Conservation (phyloP, 495 filamentous ascomycete genomes). For the Bacidia rubella region DNA sequence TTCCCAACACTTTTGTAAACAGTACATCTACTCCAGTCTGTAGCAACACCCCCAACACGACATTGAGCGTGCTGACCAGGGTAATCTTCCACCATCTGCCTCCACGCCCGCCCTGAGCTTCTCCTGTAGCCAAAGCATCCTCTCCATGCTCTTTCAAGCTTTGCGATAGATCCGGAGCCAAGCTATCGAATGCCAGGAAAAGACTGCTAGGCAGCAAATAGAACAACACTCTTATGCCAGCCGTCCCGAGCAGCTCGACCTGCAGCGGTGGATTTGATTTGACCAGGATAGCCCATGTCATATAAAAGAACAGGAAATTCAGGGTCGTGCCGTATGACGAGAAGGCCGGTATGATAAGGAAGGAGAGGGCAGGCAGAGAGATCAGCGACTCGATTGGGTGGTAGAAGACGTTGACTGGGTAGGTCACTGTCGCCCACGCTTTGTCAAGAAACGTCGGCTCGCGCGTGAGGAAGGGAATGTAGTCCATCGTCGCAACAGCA, state of each 20-base stretch:
- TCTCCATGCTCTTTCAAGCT: constrained; percentile 57
- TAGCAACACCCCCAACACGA: constrained; percentile 39
- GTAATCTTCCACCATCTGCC: constrained; percentile 40
- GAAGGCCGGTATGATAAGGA: constrained; percentile 43
- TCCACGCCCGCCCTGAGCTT: constrained; percentile 29
- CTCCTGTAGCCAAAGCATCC: constrained; percentile 45
- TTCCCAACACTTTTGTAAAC: constrained; percentile 34
- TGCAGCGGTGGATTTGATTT: constrained; percentile 60
- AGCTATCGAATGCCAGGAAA: constrained; percentile 60
- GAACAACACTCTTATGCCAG: constrained; percentile 54
- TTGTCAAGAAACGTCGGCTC: constrained; percentile 18
- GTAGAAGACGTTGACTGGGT: constrained; percentile 16
- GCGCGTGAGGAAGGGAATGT: constrained; percentile 4
- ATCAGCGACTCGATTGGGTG: constrained; percentile 46
- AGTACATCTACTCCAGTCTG: constrained; percentile 47
- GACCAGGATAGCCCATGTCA: constrained; percentile 76
- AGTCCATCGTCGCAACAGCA: not conserved
- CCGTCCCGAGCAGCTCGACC: constrained; percentile 59
- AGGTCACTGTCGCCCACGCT: constrained; percentile 10
- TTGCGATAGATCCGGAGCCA: constrained; percentile 51
- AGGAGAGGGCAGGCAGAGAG: constrained; percentile 55
- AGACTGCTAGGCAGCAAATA: constrained; percentile 60
- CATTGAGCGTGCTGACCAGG: constrained; percentile 41
- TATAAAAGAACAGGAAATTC: constrained; percentile 81
- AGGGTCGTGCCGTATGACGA: constrained; percentile 57